Percentiles rank a stretch among this genome's conserved stretches.
Evolutionary conservation across 495 filamentous ascomycete species (phyloP).

Genomic region (Trichoderma erinaceum): DNA sequence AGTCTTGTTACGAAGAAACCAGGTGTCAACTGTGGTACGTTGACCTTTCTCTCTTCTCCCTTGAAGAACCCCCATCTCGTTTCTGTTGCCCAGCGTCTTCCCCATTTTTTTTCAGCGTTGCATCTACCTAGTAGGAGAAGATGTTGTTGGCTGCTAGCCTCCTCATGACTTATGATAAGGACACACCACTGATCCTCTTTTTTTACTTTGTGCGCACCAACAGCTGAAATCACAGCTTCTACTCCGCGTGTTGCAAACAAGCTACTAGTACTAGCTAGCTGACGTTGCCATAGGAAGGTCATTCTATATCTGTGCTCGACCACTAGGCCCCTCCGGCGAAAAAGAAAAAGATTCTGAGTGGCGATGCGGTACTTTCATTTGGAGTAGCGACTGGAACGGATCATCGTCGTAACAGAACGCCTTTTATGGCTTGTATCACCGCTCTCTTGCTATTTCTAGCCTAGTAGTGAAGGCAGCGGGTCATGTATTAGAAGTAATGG

Average conservation of each 20-base stretch:
- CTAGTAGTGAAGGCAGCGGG: too few species aligned
- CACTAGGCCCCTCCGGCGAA: conserved; percentile 72
- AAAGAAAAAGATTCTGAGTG: conserved; percentile 79
- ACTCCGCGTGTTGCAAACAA: neutral
- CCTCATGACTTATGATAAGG: neutral
- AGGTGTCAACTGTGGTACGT: conserved; percentile 64
- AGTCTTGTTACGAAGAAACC: conserved; percentile 77
- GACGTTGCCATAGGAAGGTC: conserved; percentile 49
- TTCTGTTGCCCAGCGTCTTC: too few species aligned
- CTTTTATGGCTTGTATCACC: too few species aligned
- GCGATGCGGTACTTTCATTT: conserved; percentile 83
- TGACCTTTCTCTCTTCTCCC: too few species aligned
- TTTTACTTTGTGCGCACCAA: neutral
- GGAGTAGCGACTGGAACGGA: conserved; percentile 74
- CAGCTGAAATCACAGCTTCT: neutral
- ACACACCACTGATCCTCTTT: neutral
- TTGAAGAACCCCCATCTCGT: too few species aligned
- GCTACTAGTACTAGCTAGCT: conserved; percentile 13
- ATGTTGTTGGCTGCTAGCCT: neutral
- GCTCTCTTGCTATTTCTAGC: too few species aligned
- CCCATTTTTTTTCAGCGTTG: too few species aligned
- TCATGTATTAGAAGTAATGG: too few species aligned
- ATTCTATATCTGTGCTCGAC: conserved; percentile 82
- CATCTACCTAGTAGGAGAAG: too few species aligned
- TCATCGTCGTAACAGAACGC: conserved; percentile 18